Evolutionary conservation across 2,329 filamentous ascomycete species (phyloP).

Genomic region (Clathrospora elynae): DNA sequence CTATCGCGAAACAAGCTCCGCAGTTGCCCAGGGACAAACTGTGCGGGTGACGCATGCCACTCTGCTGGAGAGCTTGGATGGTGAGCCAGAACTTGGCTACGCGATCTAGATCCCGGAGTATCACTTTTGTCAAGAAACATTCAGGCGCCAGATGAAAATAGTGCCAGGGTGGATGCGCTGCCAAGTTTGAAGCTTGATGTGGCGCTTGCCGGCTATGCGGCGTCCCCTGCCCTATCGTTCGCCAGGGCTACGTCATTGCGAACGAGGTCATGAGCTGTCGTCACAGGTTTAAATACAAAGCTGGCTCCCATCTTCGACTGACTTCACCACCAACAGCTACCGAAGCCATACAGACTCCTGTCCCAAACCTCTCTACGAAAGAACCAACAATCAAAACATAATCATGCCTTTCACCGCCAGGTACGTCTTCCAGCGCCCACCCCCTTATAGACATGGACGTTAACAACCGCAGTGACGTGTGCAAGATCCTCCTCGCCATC

Average conservation of each 20-base stretch:
- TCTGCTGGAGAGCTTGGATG: conserved; percentile 7
- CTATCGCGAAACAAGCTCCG: conserved; percentile 4
- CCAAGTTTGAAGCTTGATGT: conserved; percentile 13
- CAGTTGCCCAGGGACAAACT: conserved; percentile 1
- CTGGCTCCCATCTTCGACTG: conserved; percentile 15
- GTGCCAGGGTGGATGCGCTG: too few species aligned
- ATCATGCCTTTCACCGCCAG: conserved; percentile 66
- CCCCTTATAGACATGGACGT: conserved; percentile 10
- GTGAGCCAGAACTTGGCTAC: conserved; percentile 12
- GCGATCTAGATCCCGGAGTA: conserved; percentile 13
- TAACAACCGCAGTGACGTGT: conserved; percentile 64
- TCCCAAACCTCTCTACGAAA: not conserved
- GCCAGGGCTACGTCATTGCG: conserved; percentile 21
- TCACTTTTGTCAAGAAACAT: too few species aligned
- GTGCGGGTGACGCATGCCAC: conserved; percentile 15
- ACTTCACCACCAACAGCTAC: conserved; percentile 10
- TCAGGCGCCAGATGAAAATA: too few species aligned
- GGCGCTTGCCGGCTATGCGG: conserved; percentile 23
- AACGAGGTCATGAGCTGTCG: conserved; percentile 25
- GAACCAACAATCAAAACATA: conserved; percentile 26
- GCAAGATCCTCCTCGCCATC: conserved; percentile 86
- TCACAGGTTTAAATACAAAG: conserved; percentile 35
- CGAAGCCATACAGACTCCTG: conserved; percentile 3
- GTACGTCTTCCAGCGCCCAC: conserved; percentile 44
- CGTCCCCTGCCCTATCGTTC: conserved; percentile 8